phyloP scores from a whole-genome alignment of 768 basidiomycete species.

The Lentinula guzmanii region DNA sequence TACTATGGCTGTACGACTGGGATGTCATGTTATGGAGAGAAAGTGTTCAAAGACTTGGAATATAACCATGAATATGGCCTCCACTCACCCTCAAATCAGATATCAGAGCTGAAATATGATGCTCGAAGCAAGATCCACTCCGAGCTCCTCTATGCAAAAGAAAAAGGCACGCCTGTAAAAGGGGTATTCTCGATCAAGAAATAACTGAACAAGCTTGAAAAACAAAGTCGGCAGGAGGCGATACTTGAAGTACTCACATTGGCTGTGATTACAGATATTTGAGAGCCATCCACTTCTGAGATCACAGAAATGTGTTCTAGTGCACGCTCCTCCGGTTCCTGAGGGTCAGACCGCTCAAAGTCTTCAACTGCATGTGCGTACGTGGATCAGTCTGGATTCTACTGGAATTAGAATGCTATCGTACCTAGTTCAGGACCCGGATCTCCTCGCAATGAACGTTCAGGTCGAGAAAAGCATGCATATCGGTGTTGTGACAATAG shows the following conservation, averaged over 20 bases:
- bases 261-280: neutral
- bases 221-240: slow-evolving; percentile 7
- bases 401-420: slow-evolving; percentile 5
- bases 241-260: slow-evolving; percentile 11
- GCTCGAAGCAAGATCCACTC: slow-evolving; percentile 33
- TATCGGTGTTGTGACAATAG: slow-evolving; percentile 66
- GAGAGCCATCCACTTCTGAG: neutral
- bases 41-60: too few relatives aligned
- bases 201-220: slow-evolving; percentile 10
- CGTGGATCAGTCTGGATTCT: neutral
- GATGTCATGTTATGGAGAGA: too few relatives aligned
- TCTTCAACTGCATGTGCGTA: neutral
- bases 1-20: neutral
- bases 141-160: slow-evolving; percentile 39
- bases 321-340: neutral
- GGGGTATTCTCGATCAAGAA: slow-evolving; percentile 21
- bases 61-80: neutral
- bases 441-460: slow-evolving; percentile 38
- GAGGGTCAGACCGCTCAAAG: neutral
- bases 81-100: neutral
- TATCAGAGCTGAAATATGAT: slow-evolving; percentile 25
- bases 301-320: neutral
- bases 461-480: slow-evolving; percentile 62
- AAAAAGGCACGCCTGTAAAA: slow-evolving; percentile 27
- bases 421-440: slow-evolving; percentile 16